Conservation (phyloP, 768 basidiomycete species). For the Leccinum disarticulatum region DNA sequence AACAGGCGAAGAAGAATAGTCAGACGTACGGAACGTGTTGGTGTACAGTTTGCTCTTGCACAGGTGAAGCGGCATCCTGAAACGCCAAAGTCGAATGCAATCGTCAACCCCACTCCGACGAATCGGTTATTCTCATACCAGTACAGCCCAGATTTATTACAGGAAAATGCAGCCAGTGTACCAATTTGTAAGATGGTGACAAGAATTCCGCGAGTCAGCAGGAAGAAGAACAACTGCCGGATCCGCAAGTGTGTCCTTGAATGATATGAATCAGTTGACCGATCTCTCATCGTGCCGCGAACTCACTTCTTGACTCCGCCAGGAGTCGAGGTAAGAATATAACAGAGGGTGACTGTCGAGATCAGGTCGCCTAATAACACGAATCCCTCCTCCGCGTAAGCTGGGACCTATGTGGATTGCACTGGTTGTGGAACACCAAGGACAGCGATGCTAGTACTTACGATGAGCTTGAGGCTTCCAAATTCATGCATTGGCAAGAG, state of each 20-base stretch:
- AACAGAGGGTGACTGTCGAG: slow-evolving; percentile 8
- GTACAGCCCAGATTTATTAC: slow-evolving; percentile 3
- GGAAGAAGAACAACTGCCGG: slow-evolving; percentile 11
- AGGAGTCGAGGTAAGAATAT: slow-evolving; percentile 14
- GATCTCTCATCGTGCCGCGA: background rate
- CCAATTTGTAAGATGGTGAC: slow-evolving; percentile 13
- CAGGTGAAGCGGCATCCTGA: slow-evolving; percentile 10
- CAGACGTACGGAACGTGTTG: slow-evolving; percentile 7
- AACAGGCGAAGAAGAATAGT: background rate
- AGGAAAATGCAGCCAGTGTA: background rate
- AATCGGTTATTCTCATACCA: slow-evolving; percentile 4
- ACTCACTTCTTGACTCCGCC: slow-evolving; percentile 7
- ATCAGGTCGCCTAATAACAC: slow-evolving; percentile 8
- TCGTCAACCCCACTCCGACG: background rate
- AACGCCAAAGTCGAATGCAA: background rate
- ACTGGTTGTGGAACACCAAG: background rate
- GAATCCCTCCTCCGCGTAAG: slow-evolving; percentile 9
- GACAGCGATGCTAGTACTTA: background rate
- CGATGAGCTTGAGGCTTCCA: background rate
- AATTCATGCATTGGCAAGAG: background rate
- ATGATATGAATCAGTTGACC: background rate
- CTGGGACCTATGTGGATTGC: background rate
- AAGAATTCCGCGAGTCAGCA: slow-evolving; percentile 16
- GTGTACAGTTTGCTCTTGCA: slow-evolving; percentile 14
- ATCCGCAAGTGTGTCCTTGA: slow-evolving; percentile 10